Evolutionary conservation across 768 basidiomycete species (phyloP), one percentile per base, ranked within the genome.

Genomic region (Mycena filopes): DNA sequence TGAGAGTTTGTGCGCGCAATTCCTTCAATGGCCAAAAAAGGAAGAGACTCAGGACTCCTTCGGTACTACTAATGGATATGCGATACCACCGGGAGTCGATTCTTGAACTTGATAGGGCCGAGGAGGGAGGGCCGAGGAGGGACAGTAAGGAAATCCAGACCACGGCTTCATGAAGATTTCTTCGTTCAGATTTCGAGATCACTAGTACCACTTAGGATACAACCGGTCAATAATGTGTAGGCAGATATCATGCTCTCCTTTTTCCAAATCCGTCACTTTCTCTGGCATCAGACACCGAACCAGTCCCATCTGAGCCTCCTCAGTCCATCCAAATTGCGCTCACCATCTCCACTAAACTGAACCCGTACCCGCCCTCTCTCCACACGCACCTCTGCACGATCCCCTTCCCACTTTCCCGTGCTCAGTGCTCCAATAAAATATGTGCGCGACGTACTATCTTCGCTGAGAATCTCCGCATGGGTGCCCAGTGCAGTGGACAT

Each of bases 91-190:
- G n/a, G n/a, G n/a, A n/a, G n/a, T n/a, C n/a, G n/a, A n/a, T n/a
- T n/a, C n/a, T n/a, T n/a, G n/a, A n/a, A n/a, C n/a, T n/a, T n/a
- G n/a, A n/a, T n/a, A n/a, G n/a, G n/a, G n/a, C n/a, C n/a, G n/a
- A n/a, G n/a, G n/a, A n/a, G n/a, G n/a, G n/a, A 18, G 86, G 84
- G 13, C 86, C 87, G 9, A 83, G 50, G 62, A 88, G 82, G 9
- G 88, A 76, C 71, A n/a, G 77, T 77, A 0, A 77, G 36, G 18
- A 92, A n/a, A n/a, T 83, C 90, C 91, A 93, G n/a, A 83, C 86
- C 90, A 91, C 1, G 92, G 91, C 42, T 83, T 82, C 46, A 89
- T 75, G 10, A 75, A 69, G 0, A 87, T 80, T n/a, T 75, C 80
- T 60, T 81, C 71, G 3, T 87, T 87, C 13, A 78, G 75, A 2